Base-by-base conservation (phyloP, 805 yeast genomes). In the Blastobotrys peoriensis region DNA sequence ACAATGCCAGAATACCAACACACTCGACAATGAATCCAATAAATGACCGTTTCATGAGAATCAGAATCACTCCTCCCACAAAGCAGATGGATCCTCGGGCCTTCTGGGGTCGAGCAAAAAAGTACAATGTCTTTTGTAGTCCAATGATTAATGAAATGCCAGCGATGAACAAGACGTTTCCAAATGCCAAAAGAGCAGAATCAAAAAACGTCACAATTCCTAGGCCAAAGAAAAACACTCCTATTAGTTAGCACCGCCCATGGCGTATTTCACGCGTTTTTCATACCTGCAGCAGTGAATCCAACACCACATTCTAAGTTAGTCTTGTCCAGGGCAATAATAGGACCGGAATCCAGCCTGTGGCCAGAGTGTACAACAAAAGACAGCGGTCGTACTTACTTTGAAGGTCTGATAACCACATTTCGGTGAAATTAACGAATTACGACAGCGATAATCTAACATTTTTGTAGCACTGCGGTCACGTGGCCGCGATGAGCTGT, bases 111-210 rank as follows among this genome's bases (percentile, higher is more conserved):
- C 96, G 76, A 10, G 91, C 78, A 70, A 91, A 89, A 64, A 89
- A 91, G 8, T 76, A 72, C 5, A 83, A 57, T 0, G 98, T 84
- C 59, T 89, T 81, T 46, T 83, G 83, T 3, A 88, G 81, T 0
- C 98, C 98, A 38, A 91, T 87, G 49, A 93, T 83, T 44, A 93
- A 70, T 18, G 83, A 72, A 15, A 91, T 74, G 15, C 98, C 98
- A n/a, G 81, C 75, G 5, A 85, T 66, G 57, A 86, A 84, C 38
- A 87, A 61, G 9, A 83, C 75, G 62, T 93, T 91, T 15, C 98
- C 98, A 59, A 93, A 73, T 1, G 97, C 96, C 48, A 91, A 71
- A 30, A 91, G 70, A 0, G 94, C 89, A 5, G 95, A 72, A 60
- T 93, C 97, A 59, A 93, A 93, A 51, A 91, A 79, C 15, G 95